Base-by-base conservation (phyloP, 1,284 basidiomycete genomes). In the Trichosporon asahii region DNA sequence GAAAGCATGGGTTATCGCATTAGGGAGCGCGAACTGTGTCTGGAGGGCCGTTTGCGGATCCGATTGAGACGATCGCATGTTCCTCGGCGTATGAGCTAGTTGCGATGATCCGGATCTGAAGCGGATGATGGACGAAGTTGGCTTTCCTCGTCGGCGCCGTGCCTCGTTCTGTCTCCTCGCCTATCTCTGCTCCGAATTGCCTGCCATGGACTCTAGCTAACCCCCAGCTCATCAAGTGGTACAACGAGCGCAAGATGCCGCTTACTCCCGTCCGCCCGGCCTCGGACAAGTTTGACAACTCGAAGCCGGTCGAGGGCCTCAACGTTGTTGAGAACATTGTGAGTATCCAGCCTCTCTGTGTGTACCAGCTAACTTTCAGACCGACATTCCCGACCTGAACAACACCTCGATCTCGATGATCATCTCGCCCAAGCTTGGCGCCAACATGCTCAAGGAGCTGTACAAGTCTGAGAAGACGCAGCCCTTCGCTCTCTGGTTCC, bases 401-500 rank as follows among this genome's bases (percentile, higher is more conserved):
- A 84, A 89, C 72, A 95, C 93, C 0, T 90, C 90, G 11, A 85
- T 95, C 70, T 91, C 90, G 75, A 88, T 94, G 72, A 88, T 95
- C 77, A 93, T 92, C 5, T 88, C 89, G 65, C 87, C 90, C 25
- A 88, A 88, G 83, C 89, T 90, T 44, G 77, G 76, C 25, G 66
- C 80, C 21, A 57, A 67, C 3, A 75, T 83, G 66, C 76, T 83
- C 57, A 64, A 81, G 75, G 67, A 70, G 27, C 69, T 78, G 27
- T 79, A 92, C 90, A 60, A 68, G 15, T 85, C 84, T 27, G 75
- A 91, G 65, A 83, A 92, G 73, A 85, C 90, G 27, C 82, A 84
- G 35, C 85, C 93, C 11, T 89, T 89, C 18, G 86, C 88, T 1
- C 85, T 94, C 63, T 95, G 93, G 93, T 86, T 94, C 49, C 93